Base-by-base conservation (phyloP, 129 eudicot species). In the Flaveria ramosissima region DNA sequence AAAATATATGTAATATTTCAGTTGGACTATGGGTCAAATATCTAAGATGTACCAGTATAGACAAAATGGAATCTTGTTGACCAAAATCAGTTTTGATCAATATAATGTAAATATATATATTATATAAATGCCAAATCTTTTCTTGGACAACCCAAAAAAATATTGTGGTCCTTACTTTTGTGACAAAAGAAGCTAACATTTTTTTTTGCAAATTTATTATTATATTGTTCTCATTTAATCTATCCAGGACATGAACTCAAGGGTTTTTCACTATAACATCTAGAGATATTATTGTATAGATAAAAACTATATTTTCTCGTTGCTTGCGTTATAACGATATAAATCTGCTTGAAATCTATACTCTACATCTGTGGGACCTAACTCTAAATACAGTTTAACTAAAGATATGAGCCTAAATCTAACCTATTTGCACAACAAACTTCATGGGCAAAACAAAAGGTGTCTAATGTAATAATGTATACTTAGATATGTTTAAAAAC, bases 1-100 rank as follows among this genome's bases (percentile, higher is more conserved):
- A 20, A 36, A 41, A 39, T 20, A 73, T 2, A 72, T 43, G 17
- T 36, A 30, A 48, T 0, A 9, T 50, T 76, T 51, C 24, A 65
- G 14, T 43, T 23, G 15, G n/a, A 27, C 10, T 27, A 64, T 32
- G 50, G 27, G 70, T 60, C 10, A 43, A 42, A 47, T 23, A 23
- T 9, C 65, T 59, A 23, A 59, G 4, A 23, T 21, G 32, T 23
- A 13, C 16, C 41, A 70, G 26, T 17, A 14, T 17, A 30, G 60
- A 70, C 43, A 14, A 48, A 45, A 69, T 21, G 73, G 6, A 69
- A 47, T 46, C 59, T 43, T 23, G 59, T 59, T 68, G 73, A 45
- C 36, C 73, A 46, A 23, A 47, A 70, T 24, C 21, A 21, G 21
- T 47, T 47, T 70, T n/a, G 17, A 23, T 17, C 36, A 45, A 16